These are phyloP conservation scores for Senecio squalidus DNA, from an alignment of 140 eudicot genomes.

Conservation along the genomic window DNA sequence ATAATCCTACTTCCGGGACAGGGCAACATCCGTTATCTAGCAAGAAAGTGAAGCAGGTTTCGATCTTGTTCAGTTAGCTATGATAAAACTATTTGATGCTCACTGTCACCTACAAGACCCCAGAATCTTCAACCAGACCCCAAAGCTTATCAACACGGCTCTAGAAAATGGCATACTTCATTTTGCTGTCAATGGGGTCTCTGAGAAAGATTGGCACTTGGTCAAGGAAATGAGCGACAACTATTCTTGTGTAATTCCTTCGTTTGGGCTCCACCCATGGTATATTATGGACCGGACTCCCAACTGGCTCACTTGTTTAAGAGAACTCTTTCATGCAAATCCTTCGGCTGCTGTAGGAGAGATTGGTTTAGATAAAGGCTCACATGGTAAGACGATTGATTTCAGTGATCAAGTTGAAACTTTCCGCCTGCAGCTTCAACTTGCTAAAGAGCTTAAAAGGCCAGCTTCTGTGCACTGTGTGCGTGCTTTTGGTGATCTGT, in stretches of 20 bases:
- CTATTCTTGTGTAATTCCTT: conserved; percentile 54
- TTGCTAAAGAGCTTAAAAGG: conserved; percentile 74
- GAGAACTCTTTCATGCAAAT: conserved; percentile 42
- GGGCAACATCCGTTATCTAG: not conserved
- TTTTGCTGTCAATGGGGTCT: conserved; percentile 83
- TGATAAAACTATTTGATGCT: conserved; percentile 84
- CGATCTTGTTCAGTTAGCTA: conserved; percentile 14
- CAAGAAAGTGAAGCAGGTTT: conserved; percentile 7
- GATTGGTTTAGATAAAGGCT: conserved; percentile 82
- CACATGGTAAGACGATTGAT: conserved; percentile 59
- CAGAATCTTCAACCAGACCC: conserved; percentile 42
- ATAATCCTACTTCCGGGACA: not conserved
- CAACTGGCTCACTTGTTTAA: conserved; percentile 55
- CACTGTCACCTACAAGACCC: conserved; percentile 98
- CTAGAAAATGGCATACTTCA: conserved; percentile 49
- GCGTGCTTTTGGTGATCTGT: conserved; percentile 90
- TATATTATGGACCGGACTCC: conserved; percentile 52
- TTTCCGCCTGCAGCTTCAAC: conserved; percentile 69
- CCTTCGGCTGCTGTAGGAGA: conserved; percentile 91
- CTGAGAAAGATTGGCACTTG: conserved; percentile 83
- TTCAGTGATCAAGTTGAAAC: conserved; percentile 63
- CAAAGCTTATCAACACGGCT: conserved; percentile 53
- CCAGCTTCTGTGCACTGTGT: conserved; percentile 96
- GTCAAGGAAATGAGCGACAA: conserved; percentile 70
- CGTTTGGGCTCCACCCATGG: conserved; percentile 87